Percentiles rank a stretch among this genome's conserved stretches.
Evolutionary conservation across 2,329 filamentous ascomycete genomes (phyloP).

Genomic region (Furcasterigmium furcatum): DNA sequence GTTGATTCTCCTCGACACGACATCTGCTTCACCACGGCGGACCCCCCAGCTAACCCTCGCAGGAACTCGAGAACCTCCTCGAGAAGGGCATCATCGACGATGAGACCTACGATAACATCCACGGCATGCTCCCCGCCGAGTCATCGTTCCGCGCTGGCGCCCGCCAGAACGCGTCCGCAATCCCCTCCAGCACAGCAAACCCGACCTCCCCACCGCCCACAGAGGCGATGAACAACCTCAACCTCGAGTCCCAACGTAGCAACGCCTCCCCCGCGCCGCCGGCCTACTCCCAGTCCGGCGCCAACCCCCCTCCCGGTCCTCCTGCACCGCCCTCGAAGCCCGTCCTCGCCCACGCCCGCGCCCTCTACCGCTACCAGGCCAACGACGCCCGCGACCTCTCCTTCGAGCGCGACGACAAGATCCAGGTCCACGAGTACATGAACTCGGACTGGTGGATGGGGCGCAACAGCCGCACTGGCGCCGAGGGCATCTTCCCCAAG

Average conservation of each 20-base stretch:
- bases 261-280: slow-evolving; percentile 40
- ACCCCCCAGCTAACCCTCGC: slow-evolving; percentile 2
- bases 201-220: slow-evolving; percentile 23
- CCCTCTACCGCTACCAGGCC: slow-evolving; percentile 80
- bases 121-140: slow-evolving; percentile 70
- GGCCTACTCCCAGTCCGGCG: slow-evolving; percentile 45
- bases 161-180: slow-evolving; percentile 31
- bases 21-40: background rate
- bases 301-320: slow-evolving; percentile 8
- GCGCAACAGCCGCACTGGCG: slow-evolving; percentile 74
- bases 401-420: slow-evolving; percentile 75
- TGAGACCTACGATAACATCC: slow-evolving; percentile 71
- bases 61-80: slow-evolving; percentile 90
- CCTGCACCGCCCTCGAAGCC: slow-evolving; percentile 42
- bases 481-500: slow-evolving; percentile 92
- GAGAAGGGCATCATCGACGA: slow-evolving; percentile 78
- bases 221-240: slow-evolving; percentile 39
- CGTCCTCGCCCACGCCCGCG: slow-evolving; percentile 70
- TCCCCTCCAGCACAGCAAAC: slow-evolving; percentile 22
- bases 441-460: slow-evolving; percentile 98
- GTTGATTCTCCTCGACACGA: slow-evolving; percentile 18
- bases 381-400: slow-evolving; percentile 78
- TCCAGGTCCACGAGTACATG: slow-evolving; percentile 87
- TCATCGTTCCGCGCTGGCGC: slow-evolving; percentile 52
- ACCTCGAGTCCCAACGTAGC: slow-evolving; percentile 18